A percentile compares a stretch with the other conserved stretches of the same genome.
phyloP scores from a whole-genome alignment of 805 yeast genomes.

The Torulaspora maleeae region DNA sequence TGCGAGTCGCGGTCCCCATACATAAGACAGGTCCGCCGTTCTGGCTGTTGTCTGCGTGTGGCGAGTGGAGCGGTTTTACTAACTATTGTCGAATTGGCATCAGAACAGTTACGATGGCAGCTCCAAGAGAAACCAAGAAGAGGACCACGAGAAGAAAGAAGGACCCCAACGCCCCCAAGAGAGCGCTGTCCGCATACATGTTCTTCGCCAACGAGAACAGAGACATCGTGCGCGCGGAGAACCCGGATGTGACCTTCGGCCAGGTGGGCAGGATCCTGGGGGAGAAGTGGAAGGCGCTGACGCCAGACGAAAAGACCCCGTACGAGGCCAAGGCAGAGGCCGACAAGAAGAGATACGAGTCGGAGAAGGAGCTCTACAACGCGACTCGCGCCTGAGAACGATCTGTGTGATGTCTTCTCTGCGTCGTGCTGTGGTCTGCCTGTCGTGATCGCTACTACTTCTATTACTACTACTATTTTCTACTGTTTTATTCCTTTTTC shows the following conservation, averaged over 20 bases:
- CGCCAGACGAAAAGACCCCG: slow-evolving; percentile 77
- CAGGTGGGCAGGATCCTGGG: slow-evolving; percentile 94
- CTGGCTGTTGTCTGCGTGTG: not conserved
- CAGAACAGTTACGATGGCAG: slow-evolving; percentile 32
- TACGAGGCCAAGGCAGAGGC: slow-evolving; percentile 90
- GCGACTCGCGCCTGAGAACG: slow-evolving; percentile 34
- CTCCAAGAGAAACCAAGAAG: slow-evolving; percentile 39
- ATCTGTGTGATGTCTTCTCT: not conserved
- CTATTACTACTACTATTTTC: slow-evolving; percentile 4
- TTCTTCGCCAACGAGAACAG: slow-evolving; percentile 97
- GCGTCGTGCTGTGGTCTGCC: not conserved
- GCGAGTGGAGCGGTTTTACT: not conserved
- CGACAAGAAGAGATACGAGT: slow-evolving; percentile 97
- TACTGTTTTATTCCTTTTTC: slow-evolving; percentile 3
- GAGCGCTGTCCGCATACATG: slow-evolving; percentile 97
- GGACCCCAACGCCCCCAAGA: slow-evolving; percentile 99
- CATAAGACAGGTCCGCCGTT: not conserved
- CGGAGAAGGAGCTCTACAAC: slow-evolving; percentile 84
- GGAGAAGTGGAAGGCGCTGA: slow-evolving; percentile 92
- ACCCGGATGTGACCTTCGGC: slow-evolving; percentile 94
- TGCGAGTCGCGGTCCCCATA: not conserved
- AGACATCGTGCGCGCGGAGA: slow-evolving; percentile 90
- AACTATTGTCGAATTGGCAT: not conserved
- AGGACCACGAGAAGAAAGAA: slow-evolving; percentile 45
- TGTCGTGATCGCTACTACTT: slow-evolving; percentile 2